A percentile compares a stretch with the other conserved stretches of the same genome.
Evolutionary conservation across 1,284 basidiomycete species (phyloP).

Genomic region (Cryptococcus sp.): DNA sequence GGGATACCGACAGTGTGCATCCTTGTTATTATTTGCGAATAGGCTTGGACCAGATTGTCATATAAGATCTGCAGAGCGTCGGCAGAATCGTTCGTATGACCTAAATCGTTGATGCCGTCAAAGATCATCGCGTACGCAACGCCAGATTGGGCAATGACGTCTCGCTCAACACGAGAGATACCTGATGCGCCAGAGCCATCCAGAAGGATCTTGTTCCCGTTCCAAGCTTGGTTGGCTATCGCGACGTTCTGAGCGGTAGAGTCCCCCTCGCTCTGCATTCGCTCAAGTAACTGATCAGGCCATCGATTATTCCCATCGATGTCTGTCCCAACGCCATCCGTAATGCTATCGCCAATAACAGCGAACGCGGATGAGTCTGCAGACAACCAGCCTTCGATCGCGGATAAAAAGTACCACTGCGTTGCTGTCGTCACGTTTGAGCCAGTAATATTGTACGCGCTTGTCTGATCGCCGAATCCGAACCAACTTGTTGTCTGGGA

Average conservation of each 20-base stretch:
- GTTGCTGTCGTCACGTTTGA: background rate
- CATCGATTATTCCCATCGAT: conserved; percentile 56
- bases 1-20: conserved; percentile 56
- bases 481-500: conserved; percentile 58
- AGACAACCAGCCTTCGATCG: conserved; percentile 4
- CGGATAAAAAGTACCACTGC: conserved; percentile 8
- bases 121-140: conserved; percentile 59
- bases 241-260: conserved; percentile 45
- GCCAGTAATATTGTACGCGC: background rate
- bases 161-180: conserved; percentile 58
- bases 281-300: conserved; percentile 58
- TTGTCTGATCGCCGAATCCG: conserved; percentile 53
- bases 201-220: conserved; percentile 59
- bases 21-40: conserved; percentile 56
- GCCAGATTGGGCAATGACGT: conserved; percentile 57
- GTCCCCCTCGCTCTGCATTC: conserved; percentile 51
- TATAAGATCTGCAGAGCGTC: conserved; percentile 52
- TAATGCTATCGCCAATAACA: conserved; percentile 60
- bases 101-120: conserved; percentile 62
- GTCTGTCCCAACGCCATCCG: conserved; percentile 55
- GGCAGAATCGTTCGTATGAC: conserved; percentile 50
- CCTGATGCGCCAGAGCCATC: conserved; percentile 59
- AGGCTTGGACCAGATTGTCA: conserved; percentile 56
- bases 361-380: conserved; percentile 42
- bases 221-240: conserved; percentile 59